Evolutionary conservation across 2,329 filamentous ascomycete genomes (phyloP).

Genomic region (Penicillium expansum): DNA sequence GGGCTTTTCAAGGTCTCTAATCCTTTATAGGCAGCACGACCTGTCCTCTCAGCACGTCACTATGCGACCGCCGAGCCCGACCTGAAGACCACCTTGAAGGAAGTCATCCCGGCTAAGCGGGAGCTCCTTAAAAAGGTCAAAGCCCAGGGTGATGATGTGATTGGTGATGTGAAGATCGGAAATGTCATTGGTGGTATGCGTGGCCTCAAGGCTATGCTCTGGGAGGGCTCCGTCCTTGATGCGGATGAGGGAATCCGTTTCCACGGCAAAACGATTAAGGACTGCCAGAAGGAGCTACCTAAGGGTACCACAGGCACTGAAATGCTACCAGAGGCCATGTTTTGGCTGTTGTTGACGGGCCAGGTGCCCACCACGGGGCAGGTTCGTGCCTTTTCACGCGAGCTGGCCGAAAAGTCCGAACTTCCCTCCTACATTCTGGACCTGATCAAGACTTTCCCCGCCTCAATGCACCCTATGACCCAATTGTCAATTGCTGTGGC

Average conservation of each 20-base stretch:
- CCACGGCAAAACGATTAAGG: constrained; percentile 96
- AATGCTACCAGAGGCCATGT: constrained; percentile 99
- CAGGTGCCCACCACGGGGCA: constrained; percentile 81
- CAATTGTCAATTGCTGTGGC: constrained; percentile 94
- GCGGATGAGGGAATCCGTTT: constrained; percentile 97
- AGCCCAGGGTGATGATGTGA: constrained; percentile 72
- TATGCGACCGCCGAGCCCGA: constrained; percentile 73
- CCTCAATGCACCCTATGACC: constrained; percentile 94
- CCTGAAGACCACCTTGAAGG: constrained; percentile 81
- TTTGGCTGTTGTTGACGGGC: constrained; percentile 95
- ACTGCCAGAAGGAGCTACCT: constrained; percentile 89
- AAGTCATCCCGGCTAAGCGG: constrained; percentile 84
- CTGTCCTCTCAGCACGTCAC: constrained; percentile 24
- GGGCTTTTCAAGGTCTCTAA: not conserved
- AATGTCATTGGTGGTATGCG: constrained; percentile 96
- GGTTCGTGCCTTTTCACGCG: constrained; percentile 75
- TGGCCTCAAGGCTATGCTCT: constrained; percentile 95
- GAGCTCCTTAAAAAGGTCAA: constrained; percentile 95
- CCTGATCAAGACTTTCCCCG: constrained; percentile 87
- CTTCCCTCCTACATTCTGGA: constrained; percentile 80
- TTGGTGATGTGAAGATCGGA: constrained; percentile 90
- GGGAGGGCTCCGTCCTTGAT: constrained; percentile 96
- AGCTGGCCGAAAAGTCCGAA: constrained; percentile 80
- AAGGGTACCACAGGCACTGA: constrained; percentile 87
- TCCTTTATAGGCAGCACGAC: constrained; percentile 21